Conservation (phyloP, 306 rosid genomes). For the Dicorynia guianensis region DNA sequence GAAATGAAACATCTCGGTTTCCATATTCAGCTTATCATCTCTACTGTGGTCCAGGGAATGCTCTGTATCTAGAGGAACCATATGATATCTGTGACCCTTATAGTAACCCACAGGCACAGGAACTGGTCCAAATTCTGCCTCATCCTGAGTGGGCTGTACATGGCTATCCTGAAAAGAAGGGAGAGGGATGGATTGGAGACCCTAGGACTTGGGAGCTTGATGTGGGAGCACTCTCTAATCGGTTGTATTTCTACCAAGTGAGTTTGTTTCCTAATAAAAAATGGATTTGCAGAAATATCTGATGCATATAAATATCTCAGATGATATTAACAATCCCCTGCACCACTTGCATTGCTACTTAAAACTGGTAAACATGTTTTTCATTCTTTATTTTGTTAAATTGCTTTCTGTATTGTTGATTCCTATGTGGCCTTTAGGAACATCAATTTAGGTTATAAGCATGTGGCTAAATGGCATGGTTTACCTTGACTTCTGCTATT, state of each 20-base stretch:
- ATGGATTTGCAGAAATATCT: background rate
- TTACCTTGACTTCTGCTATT: background rate
- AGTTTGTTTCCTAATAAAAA: conserved; percentile 7
- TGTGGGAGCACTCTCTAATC: conserved; percentile 59
- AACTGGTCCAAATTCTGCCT: conserved; percentile 65
- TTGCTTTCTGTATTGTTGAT: background rate
- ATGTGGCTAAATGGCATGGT: background rate
- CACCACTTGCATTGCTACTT: background rate
- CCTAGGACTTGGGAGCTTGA: conserved; percentile 67
- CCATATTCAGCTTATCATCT: conserved; percentile 67
- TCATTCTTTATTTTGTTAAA: background rate
- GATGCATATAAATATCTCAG: background rate
- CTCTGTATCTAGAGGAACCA: conserved; percentile 48
- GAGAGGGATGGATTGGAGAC: conserved; percentile 70
- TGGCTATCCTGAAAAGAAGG: conserved; percentile 59
- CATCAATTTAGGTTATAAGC: background rate
- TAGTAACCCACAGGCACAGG: conserved; percentile 70
- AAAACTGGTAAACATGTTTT: background rate
- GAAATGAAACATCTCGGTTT: conserved; percentile 61
- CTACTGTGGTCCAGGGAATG: conserved; percentile 64
- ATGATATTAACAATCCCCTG: background rate
- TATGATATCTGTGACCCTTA: conserved; percentile 66
- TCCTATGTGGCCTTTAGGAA: background rate
- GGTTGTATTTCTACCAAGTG: conserved; percentile 66
- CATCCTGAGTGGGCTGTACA: conserved; percentile 68